phyloP scores from a whole-genome alignment of 805 yeast genomes.

The Kazachstania taianensis region DNA sequence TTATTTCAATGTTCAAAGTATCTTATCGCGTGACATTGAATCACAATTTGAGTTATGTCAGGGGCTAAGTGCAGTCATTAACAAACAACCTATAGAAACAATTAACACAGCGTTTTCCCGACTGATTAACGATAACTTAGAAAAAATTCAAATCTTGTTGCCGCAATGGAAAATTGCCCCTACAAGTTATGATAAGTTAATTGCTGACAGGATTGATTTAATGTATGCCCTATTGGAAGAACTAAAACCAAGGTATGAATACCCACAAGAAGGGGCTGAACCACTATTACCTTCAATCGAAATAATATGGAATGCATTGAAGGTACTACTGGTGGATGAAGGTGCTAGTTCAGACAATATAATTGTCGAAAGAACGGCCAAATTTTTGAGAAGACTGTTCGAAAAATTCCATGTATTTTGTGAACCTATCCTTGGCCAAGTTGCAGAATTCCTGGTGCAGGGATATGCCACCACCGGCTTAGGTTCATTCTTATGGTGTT shows the following conservation, averaged over 20 bases:
- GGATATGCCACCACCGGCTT: conserved; percentile 60
- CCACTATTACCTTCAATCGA: conserved; percentile 23
- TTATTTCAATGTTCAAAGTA: conserved; percentile 45
- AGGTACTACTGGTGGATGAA: conserved; percentile 16
- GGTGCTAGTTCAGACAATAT: conserved; percentile 17
- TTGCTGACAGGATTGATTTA: conserved; percentile 65
- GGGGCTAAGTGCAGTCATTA: conserved; percentile 78
- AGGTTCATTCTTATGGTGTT: conserved; percentile 86
- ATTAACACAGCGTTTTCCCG: conserved; percentile 54
- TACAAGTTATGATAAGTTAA: conserved; percentile 31
- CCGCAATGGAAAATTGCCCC: conserved; percentile 19
- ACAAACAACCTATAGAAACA: conserved; percentile 45
- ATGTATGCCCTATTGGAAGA: conserved; percentile 28
- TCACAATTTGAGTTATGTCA: conserved; percentile 75
- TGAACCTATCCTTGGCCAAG: conserved; percentile 47
- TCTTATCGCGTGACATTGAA: conserved; percentile 43
- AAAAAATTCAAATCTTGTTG: conserved; percentile 16
- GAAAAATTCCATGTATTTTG: conserved; percentile 34
- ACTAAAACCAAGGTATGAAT: conserved; percentile 23
- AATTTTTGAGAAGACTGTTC: conserved; percentile 54
- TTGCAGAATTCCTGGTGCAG: conserved; percentile 55
- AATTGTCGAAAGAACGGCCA: conserved; percentile 60
- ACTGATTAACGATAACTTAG: conserved; percentile 47
- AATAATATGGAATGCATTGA: conserved; percentile 20
- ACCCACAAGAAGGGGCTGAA: conserved; percentile 24